phyloP scores from a whole-genome alignment of 306 rosid genomes.

The Acacia melanoxylon region DNA sequence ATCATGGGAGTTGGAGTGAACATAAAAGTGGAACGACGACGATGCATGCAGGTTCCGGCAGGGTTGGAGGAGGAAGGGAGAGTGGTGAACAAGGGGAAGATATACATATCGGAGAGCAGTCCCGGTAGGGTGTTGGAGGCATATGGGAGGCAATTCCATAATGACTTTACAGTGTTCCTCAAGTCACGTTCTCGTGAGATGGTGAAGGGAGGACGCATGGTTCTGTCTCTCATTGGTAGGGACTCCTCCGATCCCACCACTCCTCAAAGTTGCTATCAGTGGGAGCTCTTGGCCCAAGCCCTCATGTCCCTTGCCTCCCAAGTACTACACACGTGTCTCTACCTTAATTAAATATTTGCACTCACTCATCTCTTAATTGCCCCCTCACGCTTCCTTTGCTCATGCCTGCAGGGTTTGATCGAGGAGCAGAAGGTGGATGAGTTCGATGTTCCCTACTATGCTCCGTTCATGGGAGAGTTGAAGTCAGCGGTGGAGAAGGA shows the following conservation, averaged over 20 bases:
- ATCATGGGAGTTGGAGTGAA: not conserved
- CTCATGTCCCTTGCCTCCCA: conserved; percentile 57
- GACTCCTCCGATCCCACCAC: conserved; percentile 54
- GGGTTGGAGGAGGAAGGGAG: conserved; percentile 30
- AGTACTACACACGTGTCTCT: conserved; percentile 32
- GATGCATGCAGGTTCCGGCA: conserved; percentile 40
- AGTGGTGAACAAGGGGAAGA: conserved; percentile 57
- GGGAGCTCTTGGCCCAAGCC: conserved; percentile 70
- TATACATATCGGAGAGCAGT: conserved; percentile 69
- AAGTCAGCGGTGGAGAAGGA: conserved; percentile 48
- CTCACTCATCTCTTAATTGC: no score
- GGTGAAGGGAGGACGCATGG: conserved; percentile 58
- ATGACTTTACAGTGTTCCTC: conserved; percentile 54
- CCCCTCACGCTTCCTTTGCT: no score
- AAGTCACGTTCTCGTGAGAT: conserved; percentile 57
- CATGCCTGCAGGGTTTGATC: conserved; percentile 45
- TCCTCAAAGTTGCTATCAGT: conserved; percentile 47
- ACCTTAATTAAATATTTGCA: no score
- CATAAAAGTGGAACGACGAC: not conserved
- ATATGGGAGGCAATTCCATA: conserved; percentile 53
- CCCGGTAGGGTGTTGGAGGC: conserved; percentile 59
- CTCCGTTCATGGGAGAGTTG: conserved; percentile 64
- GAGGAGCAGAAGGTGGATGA: conserved; percentile 68
- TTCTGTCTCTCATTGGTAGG: conserved; percentile 65
- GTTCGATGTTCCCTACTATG: conserved; percentile 79